A percentile compares a stretch with the other conserved stretches of the same genome.
Evolutionary conservation across 345 rosid genomes (phyloP).

Genomic region (Psidium friedrichsthalianum): DNA sequence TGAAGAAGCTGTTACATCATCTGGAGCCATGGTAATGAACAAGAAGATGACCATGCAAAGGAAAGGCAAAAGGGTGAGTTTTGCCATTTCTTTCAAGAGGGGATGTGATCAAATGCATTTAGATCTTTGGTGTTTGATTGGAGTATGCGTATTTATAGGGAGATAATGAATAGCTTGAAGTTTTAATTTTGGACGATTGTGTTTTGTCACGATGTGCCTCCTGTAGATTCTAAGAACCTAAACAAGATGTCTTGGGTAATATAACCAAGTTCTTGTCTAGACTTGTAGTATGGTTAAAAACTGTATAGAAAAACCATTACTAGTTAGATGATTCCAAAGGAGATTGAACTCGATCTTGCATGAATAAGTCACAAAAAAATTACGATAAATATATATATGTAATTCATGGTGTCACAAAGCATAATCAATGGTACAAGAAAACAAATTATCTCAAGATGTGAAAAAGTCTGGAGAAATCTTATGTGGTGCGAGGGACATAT

Average conservation of each 20-base stretch:
- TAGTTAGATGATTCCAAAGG: neutral
- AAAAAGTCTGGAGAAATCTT: neutral
- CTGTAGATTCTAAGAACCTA: neutral
- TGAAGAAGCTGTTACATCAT: conserved; percentile 3
- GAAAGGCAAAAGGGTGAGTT: neutral
- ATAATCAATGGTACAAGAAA: neutral
- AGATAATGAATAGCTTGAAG: neutral
- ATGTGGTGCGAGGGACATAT: neutral
- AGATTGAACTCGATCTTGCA: neutral
- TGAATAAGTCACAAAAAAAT: neutral
- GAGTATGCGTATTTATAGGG: neutral
- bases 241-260: neutral
- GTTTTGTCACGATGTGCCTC: neutral
- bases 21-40: neutral
- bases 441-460: neutral
- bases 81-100: neutral
- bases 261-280: neutral
- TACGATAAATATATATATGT: neutral
- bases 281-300: neutral
- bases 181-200: neutral
- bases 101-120: neutral
- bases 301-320: neutral
- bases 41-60: neutral
- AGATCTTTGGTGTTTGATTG: neutral
- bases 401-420: neutral